These are phyloP conservation scores for Diospyros kaki DNA, from an alignment of 148 eudicot species.

Conservation along the genomic window DNA sequence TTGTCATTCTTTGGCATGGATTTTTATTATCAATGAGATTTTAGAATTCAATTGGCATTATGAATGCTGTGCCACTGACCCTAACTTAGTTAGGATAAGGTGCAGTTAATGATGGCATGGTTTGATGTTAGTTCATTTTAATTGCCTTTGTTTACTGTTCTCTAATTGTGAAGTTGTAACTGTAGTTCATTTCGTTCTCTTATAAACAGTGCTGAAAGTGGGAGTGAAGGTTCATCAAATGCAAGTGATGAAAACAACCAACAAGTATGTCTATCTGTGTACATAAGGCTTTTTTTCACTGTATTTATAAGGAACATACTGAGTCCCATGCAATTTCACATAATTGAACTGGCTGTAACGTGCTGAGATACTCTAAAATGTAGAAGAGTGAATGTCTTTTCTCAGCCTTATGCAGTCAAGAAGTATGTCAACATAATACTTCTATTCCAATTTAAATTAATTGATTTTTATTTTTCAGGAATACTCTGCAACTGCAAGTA, in stretches of 20 bases:
- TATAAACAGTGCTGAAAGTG: constrained; percentile 74
- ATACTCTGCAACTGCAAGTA: constrained; percentile 40
- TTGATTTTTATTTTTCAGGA: constrained; percentile 34
- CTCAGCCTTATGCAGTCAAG: background rate
- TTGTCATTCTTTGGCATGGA: background rate
- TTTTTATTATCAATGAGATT: too few relatives aligned
- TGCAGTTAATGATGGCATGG: background rate
- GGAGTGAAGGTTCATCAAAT: constrained; percentile 85
- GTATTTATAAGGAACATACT: background rate
- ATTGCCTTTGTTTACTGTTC: background rate
- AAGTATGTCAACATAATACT: background rate
- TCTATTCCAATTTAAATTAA: background rate
- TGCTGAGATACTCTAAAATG: constrained; percentile 1
- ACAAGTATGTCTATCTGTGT: constrained; percentile 40
- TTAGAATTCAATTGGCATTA: too few relatives aligned
- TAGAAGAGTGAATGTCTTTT: background rate
- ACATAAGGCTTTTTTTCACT: background rate
- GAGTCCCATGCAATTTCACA: constrained; percentile 2
- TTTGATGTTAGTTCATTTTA: background rate
- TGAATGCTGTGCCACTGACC: too few relatives aligned
- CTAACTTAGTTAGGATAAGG: too few relatives aligned
- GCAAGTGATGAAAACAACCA: constrained; percentile 74
- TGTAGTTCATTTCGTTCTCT: background rate
- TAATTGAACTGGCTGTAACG: background rate
- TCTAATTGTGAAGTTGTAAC: constrained; percentile 9